Conservation (phyloP, 495 filamentous ascomycete genomes). For the Alectoria sarmentosa region DNA sequence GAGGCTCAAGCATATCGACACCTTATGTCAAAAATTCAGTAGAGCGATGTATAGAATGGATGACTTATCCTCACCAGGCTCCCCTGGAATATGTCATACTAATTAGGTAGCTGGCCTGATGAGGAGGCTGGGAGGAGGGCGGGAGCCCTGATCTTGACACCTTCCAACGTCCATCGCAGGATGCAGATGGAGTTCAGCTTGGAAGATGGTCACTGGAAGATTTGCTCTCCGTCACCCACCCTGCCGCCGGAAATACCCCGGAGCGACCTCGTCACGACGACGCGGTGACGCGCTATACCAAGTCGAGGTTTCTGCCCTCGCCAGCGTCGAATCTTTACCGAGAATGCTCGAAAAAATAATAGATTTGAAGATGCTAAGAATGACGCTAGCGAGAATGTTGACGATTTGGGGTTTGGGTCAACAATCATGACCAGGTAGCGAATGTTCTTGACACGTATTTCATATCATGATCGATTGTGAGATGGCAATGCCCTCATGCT, state of each 20-base stretch:
- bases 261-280: neutral
- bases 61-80: no score
- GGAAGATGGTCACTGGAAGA: no score
- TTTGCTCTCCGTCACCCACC: neutral
- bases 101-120: no score
- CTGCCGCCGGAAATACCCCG: neutral
- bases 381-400: neutral
- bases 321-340: neutral
- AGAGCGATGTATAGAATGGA: no score
- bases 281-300: neutral
- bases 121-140: no score
- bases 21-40: no score
- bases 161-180: no score
- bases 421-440: neutral
- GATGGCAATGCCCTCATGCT: neutral
- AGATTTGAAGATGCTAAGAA: neutral
- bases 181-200: no score
- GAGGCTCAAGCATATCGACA: neutral
- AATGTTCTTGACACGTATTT: neutral
- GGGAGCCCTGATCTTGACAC: no score
- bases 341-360: neutral
- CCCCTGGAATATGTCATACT: no score
- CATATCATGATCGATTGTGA: neutral
- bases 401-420: neutral
- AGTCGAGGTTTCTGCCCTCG: neutral